Base-by-base conservation (phyloP, 352 stramenopile genomes). In the Pythium rhizo-oryzae region DNA sequence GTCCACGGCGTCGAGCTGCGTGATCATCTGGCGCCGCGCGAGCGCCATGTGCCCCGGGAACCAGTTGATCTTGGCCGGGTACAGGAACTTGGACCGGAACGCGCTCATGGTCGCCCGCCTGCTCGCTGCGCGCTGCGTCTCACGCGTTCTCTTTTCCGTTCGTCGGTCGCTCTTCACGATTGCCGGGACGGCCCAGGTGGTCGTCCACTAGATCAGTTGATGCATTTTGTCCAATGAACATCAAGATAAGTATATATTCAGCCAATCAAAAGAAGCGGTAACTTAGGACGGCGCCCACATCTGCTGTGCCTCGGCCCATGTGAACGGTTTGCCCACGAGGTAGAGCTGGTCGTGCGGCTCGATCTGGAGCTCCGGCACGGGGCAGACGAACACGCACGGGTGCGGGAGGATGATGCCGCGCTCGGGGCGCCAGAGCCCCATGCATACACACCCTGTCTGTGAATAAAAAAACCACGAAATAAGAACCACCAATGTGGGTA, bases 1-100 rank as follows among this genome's bases (percentile, higher is more conserved):
- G 67, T 96, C 87, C 33, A 94, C 82, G 0, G 82, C 67, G 61
- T 96, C 85, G 67, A 96, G 74, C 62, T 94, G 85, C 24, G 85
- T 83, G 59, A 90, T 72, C 83, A 96, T 94, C 70, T 91, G 84
- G 55, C 84, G 82, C 41, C 84, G 72, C n/a, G 86, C 89, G 6
- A 86, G 64, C 9, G 87, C 86, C 87, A 96, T 94, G 74, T 96
- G 89, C 33, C 88, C 88, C 30, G 88, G 88, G 65, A 96, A 96
- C 88, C 88, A 96, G 64, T 96, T 96, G 58, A 96, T 88, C 76
- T 94, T 92, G 65, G 75, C 71, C 23, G 84, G 84, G 53, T 87
- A 90, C 77, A 85, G 67, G 69, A 94, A 94, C 75, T 84, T 88
- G 74, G 75, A 83, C 50, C 86, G 82, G 74, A 93, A 92, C 59